Evolutionary conservation across 2,329 filamentous ascomycete genomes (phyloP).

Genomic region (Talaromyces sp.): DNA sequence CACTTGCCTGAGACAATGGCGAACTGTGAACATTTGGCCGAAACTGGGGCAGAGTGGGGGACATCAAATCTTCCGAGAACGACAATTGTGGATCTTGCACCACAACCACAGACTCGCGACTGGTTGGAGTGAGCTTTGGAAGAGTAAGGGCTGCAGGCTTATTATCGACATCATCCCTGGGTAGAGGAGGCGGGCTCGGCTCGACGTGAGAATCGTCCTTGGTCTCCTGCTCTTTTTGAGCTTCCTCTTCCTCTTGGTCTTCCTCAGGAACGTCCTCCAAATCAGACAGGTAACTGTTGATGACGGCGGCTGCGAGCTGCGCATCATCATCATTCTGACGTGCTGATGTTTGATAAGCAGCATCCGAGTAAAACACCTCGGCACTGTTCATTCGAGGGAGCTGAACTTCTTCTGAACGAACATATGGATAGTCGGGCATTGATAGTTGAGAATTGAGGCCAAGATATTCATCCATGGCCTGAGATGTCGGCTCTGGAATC

Average conservation of each 20-base stretch:
- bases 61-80: slow-evolving; percentile 43
- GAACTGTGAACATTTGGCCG: slow-evolving; percentile 14
- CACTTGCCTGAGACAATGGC: slow-evolving; percentile 14
- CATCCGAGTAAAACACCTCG: slow-evolving; percentile 24
- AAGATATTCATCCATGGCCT: slow-evolving; percentile 37
- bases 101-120: slow-evolving; percentile 26
- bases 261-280: slow-evolving; percentile 43
- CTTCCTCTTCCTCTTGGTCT: slow-evolving; percentile 23
- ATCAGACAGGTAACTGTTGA: slow-evolving; percentile 34
- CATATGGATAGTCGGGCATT: not conserved
- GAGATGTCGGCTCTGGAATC: slow-evolving; percentile 28
- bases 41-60: slow-evolving; percentile 31
- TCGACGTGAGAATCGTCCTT: slow-evolving; percentile 17
- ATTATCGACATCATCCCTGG: slow-evolving; percentile 14
- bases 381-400: slow-evolving; percentile 13
- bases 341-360: slow-evolving; percentile 37
- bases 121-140: slow-evolving; percentile 11
- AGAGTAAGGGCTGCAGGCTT: slow-evolving; percentile 11
- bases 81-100: slow-evolving; percentile 25
- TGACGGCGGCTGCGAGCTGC: slow-evolving; percentile 30
- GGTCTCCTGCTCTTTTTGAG: slow-evolving; percentile 15
- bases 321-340: slow-evolving; percentile 26
- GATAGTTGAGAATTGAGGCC: slow-evolving; percentile 22
- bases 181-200: not conserved
- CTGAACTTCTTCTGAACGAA: slow-evolving; percentile 11